Evolutionary conservation across 2,329 filamentous ascomycete species (phyloP).

Genomic region (Penicillium sp.): DNA sequence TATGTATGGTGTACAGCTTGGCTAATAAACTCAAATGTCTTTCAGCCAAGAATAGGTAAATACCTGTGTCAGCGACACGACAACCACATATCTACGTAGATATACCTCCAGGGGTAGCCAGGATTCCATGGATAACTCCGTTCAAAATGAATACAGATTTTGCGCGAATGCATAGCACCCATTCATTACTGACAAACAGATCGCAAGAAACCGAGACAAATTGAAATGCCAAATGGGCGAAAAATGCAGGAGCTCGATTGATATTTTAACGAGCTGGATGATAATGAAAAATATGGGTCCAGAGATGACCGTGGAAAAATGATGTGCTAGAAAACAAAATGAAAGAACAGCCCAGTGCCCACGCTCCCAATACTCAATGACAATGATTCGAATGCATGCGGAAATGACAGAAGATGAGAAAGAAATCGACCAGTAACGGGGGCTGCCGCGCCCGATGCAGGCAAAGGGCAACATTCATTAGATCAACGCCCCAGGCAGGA

Average conservation of each 20-base stretch:
- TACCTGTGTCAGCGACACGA: too few relatives aligned
- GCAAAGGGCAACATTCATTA: conserved; percentile 21
- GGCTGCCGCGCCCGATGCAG: conserved; percentile 13
- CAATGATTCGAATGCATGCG: conserved; percentile 31
- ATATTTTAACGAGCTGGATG: conserved; percentile 18
- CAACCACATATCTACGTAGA: too few relatives aligned
- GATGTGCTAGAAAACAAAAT: conserved; percentile 32
- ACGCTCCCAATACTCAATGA: conserved; percentile 31
- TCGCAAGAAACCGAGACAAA: background rate
- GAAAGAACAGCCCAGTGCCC: conserved; percentile 24
- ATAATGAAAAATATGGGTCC: conserved; percentile 19
- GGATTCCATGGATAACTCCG: background rate
- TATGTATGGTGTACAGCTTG: too few relatives aligned
- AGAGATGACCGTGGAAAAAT: conserved; percentile 26
- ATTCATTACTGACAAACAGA: conserved; percentile 13
- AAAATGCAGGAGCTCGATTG: conserved; percentile 16
- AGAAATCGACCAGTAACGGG: conserved; percentile 11
- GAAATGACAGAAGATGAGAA: conserved; percentile 21
- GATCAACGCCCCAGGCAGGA: conserved; percentile 13
- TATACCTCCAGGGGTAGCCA: background rate
- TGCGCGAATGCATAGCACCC: background rate
- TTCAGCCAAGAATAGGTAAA: too few relatives aligned
- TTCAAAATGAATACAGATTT: background rate
- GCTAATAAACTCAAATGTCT: too few relatives aligned
- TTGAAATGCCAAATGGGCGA: conserved; percentile 6